These are phyloP conservation scores for Nephelium lappaceum DNA, from an alignment of 345 rosid species.

Conservation along the genomic window DNA sequence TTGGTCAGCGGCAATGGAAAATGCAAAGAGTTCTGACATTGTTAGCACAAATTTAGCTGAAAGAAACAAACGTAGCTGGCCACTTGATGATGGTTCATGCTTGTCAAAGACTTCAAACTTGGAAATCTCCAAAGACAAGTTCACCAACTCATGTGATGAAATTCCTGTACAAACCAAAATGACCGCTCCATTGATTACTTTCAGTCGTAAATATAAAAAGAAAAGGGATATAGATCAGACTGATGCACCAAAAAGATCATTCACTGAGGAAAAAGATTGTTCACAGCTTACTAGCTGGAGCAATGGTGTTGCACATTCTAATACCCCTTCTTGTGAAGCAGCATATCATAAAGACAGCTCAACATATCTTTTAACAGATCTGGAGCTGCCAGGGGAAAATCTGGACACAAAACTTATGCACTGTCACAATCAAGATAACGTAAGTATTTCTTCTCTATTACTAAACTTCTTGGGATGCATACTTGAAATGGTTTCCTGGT, in stretches of 20 bases:
- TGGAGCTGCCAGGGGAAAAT: slow-evolving; percentile 13
- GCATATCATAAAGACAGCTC: slow-evolving; percentile 20
- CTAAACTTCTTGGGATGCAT: not conserved
- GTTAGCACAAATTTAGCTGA: slow-evolving; percentile 11
- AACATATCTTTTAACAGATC: slow-evolving; percentile 3
- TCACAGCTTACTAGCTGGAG: slow-evolving; percentile 13
- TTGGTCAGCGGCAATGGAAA: slow-evolving; percentile 11
- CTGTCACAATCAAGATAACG: slow-evolving; percentile 21
- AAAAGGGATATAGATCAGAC: slow-evolving; percentile 21
- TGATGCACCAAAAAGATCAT: slow-evolving; percentile 11
- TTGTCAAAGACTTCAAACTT: slow-evolving; percentile 20
- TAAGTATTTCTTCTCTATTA: slow-evolving; percentile 2
- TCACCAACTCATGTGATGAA: slow-evolving; percentile 6
- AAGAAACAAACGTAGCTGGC: slow-evolving; percentile 20
- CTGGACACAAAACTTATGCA: not conserved
- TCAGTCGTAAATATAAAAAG: slow-evolving; percentile 40
- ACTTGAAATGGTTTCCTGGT: not conserved
- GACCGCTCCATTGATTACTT: slow-evolving; percentile 36
- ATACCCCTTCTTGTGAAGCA: slow-evolving; percentile 8
- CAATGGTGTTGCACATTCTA: slow-evolving; percentile 1
- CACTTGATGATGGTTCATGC: slow-evolving; percentile 14
- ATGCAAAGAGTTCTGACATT: slow-evolving; percentile 15
- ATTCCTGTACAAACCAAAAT: slow-evolving; percentile 22
- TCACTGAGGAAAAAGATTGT: slow-evolving; percentile 15
- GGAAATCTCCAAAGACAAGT: slow-evolving; percentile 20